Conservation (phyloP, 2,329 filamentous ascomycete species). For the Arthrobotrys sphaeroides region DNA sequence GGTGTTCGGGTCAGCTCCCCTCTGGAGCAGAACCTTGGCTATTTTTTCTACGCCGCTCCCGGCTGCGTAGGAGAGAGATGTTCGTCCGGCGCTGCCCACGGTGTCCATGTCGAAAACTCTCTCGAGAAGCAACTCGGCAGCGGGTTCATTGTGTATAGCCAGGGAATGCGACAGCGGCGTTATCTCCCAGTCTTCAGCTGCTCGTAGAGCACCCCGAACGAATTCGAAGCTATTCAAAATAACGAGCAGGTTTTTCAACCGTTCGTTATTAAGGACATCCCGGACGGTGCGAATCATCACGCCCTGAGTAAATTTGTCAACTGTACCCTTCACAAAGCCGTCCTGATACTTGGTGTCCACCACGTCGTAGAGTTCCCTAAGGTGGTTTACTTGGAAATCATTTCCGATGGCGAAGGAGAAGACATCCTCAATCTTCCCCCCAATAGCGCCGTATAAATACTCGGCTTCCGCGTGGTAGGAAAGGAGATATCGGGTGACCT, state of each 20-base stretch:
- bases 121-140: constrained; percentile 41
- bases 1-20: background rate
- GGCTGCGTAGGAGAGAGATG: background rate
- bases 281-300: no score
- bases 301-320: no score
- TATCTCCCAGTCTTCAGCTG: constrained; percentile 37
- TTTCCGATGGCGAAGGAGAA: background rate
- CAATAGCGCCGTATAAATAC: background rate
- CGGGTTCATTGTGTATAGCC: constrained; percentile 26
- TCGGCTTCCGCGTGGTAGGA: background rate
- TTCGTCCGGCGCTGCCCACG: background rate
- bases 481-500: constrained; percentile 37
- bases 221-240: constrained; percentile 9
- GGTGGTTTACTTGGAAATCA: background rate
- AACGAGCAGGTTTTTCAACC: background rate
- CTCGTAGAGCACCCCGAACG: background rate
- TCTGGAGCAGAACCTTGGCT: constrained; percentile 5
- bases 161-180: constrained; percentile 55
- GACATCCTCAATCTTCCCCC: background rate
- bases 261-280: background rate
- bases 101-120: constrained; percentile 1
- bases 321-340: no score
- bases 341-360: background rate
- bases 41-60: constrained; percentile 6
- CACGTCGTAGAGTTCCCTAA: background rate